These are phyloP conservation scores for Coniochaeta sp. DNA, from an alignment of 2,329 filamentous ascomycete species.

Conservation along the genomic window DNA sequence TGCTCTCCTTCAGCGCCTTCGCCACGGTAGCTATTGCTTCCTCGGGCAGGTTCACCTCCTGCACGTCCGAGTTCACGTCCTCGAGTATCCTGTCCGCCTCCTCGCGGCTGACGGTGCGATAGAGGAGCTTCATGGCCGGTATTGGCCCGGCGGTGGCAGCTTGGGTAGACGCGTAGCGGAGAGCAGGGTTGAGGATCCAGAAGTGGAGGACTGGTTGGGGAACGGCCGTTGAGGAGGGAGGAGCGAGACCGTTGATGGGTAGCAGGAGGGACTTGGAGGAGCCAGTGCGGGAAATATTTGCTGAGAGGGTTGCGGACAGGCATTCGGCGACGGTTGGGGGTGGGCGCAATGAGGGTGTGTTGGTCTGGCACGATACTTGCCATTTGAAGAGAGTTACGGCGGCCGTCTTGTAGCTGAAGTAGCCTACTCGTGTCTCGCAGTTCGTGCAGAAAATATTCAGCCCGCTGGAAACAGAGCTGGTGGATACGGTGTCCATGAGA, in stretches of 20 bases:
- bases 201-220: constrained; percentile 30
- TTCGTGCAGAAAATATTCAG: constrained; percentile 36
- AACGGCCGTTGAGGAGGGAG: constrained; percentile 4
- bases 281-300: constrained; percentile 47
- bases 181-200: constrained; percentile 50
- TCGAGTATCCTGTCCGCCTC: constrained; percentile 43
- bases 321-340: constrained; percentile 39
- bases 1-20: constrained; percentile 38
- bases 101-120: constrained; percentile 30
- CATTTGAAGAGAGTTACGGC: constrained; percentile 51
- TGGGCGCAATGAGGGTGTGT: constrained; percentile 12
- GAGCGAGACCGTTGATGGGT: constrained; percentile 27
- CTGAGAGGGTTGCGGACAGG: constrained; percentile 43
- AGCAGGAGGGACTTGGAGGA: constrained; percentile 49
- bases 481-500: constrained; percentile 6
- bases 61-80: constrained; percentile 45
- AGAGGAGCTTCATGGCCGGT: constrained; percentile 47
- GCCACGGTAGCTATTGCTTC: constrained; percentile 39
- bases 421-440: constrained; percentile 40
- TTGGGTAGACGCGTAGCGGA: constrained; percentile 40
- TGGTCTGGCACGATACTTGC: constrained; percentile 37
- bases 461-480: constrained; percentile 8
- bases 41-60: constrained; percentile 49
- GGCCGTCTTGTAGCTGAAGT: constrained; percentile 33
- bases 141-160: constrained; percentile 11